Percentiles rank a stretch among this genome's conserved stretches.
Evolutionary conservation across 2,329 filamentous ascomycete species (phyloP).

Genomic region (Aspergillus bombycis): DNA sequence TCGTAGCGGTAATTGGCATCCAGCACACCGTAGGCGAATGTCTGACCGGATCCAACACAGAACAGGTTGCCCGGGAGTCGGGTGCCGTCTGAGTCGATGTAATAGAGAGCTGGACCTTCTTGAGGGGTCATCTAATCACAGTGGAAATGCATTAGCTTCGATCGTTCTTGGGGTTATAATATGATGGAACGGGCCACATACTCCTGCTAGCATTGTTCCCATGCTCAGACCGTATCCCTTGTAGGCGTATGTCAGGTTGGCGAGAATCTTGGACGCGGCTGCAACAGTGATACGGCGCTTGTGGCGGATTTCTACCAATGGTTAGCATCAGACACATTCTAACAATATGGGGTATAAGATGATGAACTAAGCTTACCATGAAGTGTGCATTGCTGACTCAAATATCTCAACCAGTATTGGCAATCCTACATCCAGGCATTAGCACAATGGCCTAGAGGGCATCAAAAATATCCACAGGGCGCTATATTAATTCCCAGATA

Average conservation of each 20-base stretch:
- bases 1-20: conserved; percentile 96
- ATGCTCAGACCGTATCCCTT: conserved; percentile 98
- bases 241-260: conserved; percentile 97
- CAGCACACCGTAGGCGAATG: conserved; percentile 96
- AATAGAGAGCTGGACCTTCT: conserved; percentile 97
- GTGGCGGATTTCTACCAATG: conserved; percentile 75
- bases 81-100: conserved; percentile 97
- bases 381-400: conserved; percentile 98
- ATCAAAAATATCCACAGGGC: neutral
- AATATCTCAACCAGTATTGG: conserved; percentile 99
- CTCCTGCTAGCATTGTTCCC: conserved; percentile 99
- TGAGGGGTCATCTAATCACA: conserved; percentile 58
- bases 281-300: conserved; percentile 98
- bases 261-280: conserved; percentile 95
- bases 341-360: neutral
- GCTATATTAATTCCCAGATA: neutral
- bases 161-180: neutral
- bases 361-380: conserved; percentile 59
- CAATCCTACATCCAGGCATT: conserved; percentile 66
- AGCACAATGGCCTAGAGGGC: conserved; percentile 4
- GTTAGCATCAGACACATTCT: conserved; percentile 10
- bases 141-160: conserved; percentile 1
- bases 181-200: conserved; percentile 57
- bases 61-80: conserved; percentile 92
- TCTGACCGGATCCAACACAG: conserved; percentile 97